Evolutionary conservation across 805 yeast species (phyloP).

Genomic region (Yarrowia yakushimensis): DNA sequence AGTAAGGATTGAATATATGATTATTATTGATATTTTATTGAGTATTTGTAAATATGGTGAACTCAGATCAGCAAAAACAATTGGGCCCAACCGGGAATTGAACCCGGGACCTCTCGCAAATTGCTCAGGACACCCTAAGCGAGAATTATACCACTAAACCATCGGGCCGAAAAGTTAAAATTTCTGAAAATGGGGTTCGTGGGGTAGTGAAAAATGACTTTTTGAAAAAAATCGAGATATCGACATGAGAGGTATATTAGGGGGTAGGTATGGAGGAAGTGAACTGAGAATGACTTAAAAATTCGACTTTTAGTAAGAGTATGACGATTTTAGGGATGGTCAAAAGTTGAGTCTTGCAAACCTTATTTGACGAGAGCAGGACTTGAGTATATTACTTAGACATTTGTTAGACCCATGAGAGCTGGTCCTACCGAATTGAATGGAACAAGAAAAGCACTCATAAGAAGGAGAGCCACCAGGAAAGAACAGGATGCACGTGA

Average conservation of each 20-base stretch:
- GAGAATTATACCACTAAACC: constrained; percentile 22
- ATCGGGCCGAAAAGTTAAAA: constrained; percentile 1
- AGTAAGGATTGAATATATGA: not conserved
- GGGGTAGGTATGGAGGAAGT: not conserved
- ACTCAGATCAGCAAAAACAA: not conserved
- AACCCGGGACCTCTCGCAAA: constrained; percentile 24
- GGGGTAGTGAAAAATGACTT: not conserved
- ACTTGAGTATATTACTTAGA: too few species aligned
- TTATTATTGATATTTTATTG: not conserved
- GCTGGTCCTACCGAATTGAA: too few species aligned
- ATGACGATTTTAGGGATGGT: too few species aligned
- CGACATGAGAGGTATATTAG: not conserved
- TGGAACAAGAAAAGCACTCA: too few species aligned
- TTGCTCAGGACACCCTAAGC: constrained; percentile 21
- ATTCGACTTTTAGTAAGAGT: too few species aligned
- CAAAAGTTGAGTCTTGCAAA: too few species aligned
- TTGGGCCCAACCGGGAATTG: constrained; percentile 18
- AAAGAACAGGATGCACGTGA: too few species aligned
- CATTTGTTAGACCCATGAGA: too few species aligned
- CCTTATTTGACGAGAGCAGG: too few species aligned
- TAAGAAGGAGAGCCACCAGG: too few species aligned
- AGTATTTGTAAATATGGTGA: too few species aligned
- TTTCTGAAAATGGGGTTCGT: not conserved
- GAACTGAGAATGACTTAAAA: not conserved
- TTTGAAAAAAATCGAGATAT: not conserved